phyloP scores from a whole-genome alignment of 2,329 filamentous ascomycete genomes.

The Leptosphaerulina australis region DNA sequence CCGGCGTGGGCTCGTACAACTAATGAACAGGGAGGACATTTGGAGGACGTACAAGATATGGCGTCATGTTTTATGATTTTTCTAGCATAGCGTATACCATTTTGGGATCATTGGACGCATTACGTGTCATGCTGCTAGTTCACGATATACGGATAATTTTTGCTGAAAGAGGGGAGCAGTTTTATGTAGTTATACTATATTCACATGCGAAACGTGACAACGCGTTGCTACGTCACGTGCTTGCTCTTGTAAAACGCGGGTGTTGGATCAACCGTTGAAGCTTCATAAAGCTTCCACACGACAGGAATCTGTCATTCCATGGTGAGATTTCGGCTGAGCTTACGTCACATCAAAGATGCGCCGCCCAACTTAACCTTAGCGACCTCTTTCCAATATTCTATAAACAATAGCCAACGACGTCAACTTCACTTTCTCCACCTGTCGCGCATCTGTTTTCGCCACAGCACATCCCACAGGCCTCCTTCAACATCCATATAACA shows the following conservation, averaged over 20 bases:
- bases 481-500: not conserved
- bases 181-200: slow-evolving; percentile 9
- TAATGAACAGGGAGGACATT: slow-evolving; percentile 24
- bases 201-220: slow-evolving; percentile 29
- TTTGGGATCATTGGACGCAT: slow-evolving; percentile 38
- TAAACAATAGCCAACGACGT: slow-evolving; percentile 13
- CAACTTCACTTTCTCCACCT: slow-evolving; percentile 8
- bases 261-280: slow-evolving; percentile 11
- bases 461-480: not conserved
- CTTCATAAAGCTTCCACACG: slow-evolving; percentile 14
- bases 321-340: slow-evolving; percentile 5
- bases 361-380: not conserved
- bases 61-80: slow-evolving; percentile 48
- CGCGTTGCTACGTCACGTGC: slow-evolving; percentile 32
- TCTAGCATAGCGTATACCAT: slow-evolving; percentile 50
- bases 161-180: slow-evolving; percentile 15
- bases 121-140: slow-evolving; percentile 37
- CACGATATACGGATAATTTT: slow-evolving; percentile 46
- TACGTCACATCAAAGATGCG: not conserved
- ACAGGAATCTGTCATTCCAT: not conserved
- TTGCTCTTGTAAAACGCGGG: slow-evolving; percentile 5
- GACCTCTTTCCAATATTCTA: not conserved
- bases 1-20: slow-evolving; percentile 50
- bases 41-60: slow-evolving; percentile 29
- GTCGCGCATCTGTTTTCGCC: slow-evolving; percentile 4